A percentile compares a stretch with the other conserved stretches of the same genome.
These are phyloP conservation scores for Henckelia pumila DNA, from an alignment of 257 asterid genomes.

Conservation along the genomic window DNA sequence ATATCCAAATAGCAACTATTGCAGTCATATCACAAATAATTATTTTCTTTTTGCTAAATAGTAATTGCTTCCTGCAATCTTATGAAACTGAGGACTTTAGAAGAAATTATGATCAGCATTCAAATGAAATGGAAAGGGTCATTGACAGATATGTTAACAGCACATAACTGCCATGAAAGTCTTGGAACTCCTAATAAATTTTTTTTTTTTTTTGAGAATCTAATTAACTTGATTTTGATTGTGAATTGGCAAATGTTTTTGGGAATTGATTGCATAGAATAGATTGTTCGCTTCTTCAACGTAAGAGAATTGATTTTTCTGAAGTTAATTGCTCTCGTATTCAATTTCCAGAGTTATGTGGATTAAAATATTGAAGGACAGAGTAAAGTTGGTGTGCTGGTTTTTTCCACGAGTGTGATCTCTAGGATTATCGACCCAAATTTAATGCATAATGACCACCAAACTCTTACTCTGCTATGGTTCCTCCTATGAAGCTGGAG, in stretches of 20 bases:
- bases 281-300: background rate
- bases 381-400: background rate
- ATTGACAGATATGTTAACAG: no score
- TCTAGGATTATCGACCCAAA: background rate
- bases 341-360: background rate
- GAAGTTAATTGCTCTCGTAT: background rate
- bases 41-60: no score
- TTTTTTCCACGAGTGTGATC: background rate
- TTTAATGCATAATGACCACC: background rate
- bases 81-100: no score
- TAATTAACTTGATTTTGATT: background rate
- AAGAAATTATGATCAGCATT: no score
- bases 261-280: constrained; percentile 5
- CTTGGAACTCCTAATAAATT: no score
- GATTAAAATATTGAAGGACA: background rate
- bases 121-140: no score
- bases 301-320: no score
- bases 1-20: no score
- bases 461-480: background rate
- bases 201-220: no score
- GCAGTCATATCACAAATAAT: no score
- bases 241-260: constrained; percentile 9
- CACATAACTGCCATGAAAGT: no score
- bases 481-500: constrained; percentile 1
- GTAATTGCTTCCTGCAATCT: no score